Percentiles rank a stretch among this genome's conserved stretches.
Conservation (phyloP, 2,329 filamentous ascomycete genomes). For the Colletotrichum acutatum region DNA sequence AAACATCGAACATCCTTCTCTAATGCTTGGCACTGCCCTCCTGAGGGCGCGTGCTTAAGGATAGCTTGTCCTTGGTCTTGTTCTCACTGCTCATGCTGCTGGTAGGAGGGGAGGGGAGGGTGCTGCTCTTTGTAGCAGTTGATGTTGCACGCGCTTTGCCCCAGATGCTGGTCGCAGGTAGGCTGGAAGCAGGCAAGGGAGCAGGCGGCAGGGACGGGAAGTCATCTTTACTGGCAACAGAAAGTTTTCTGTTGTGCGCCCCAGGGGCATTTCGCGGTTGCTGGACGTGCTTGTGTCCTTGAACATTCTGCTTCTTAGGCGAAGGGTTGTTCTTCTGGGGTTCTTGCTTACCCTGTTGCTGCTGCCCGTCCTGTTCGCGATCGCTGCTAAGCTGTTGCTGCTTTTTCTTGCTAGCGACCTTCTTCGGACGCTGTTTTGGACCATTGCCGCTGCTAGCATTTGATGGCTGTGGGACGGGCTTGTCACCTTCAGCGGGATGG, state of each 20-base stretch:
- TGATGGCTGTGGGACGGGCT: not conserved
- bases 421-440: constrained; percentile 10
- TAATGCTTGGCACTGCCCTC: constrained; percentile 8
- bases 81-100: not conserved
- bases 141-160: constrained; percentile 4
- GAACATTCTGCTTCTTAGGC: constrained; percentile 24
- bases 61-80: not conserved
- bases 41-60: not conserved
- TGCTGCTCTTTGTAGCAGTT: not conserved
- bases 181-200: not conserved
- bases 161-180: constrained; percentile 10
- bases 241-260: not conserved
- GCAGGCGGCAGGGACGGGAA: constrained; percentile 40
- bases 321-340: constrained; percentile 5
- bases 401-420: constrained; percentile 28
- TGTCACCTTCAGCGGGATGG: not conserved
- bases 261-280: not conserved
- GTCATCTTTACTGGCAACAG: constrained; percentile 36
- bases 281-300: not conserved
- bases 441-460: not conserved
- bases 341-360: constrained; percentile 14
- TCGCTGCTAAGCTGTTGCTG: constrained; percentile 21
- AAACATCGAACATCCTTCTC: not conserved
- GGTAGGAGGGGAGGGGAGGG: not conserved
- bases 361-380: constrained; percentile 11